Percentiles rank a stretch among this genome's conserved stretches.
Conservation (phyloP, 2,329 filamentous ascomycete species). For the Parafenestella ontariensis region DNA sequence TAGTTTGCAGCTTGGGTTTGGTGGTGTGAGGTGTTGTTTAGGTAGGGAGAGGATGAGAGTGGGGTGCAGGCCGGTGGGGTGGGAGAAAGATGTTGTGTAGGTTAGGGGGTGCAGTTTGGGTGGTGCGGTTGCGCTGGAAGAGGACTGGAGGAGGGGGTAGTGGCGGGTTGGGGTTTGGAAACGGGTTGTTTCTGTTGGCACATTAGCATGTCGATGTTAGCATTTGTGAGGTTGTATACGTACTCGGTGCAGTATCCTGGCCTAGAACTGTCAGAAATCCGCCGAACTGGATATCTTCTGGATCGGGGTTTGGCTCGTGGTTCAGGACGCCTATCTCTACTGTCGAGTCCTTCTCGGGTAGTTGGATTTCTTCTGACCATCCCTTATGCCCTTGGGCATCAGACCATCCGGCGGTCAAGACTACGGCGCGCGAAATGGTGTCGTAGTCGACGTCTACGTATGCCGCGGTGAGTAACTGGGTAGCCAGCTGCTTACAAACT, state of each 20-base stretch:
- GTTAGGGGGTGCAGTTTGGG: slow-evolving; percentile 58
- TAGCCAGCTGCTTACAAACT: slow-evolving; percentile 59
- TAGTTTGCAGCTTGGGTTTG: slow-evolving; percentile 65
- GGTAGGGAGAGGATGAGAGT: slow-evolving; percentile 75
- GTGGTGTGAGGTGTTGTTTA: slow-evolving; percentile 56
- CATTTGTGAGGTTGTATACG: slow-evolving; percentile 10
- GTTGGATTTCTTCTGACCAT: slow-evolving; percentile 57
- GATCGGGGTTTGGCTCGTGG: slow-evolving; percentile 67
- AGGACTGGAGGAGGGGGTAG: slow-evolving; percentile 56
- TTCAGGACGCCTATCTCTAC: slow-evolving; percentile 84
- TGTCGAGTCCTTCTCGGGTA: slow-evolving; percentile 54
- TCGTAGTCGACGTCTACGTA: slow-evolving; percentile 82
- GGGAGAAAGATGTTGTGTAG: slow-evolving; percentile 70
- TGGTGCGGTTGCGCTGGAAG: slow-evolving; percentile 19
- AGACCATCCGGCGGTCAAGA: slow-evolving; percentile 70
- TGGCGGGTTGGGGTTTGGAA: slow-evolving; percentile 91
- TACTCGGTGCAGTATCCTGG: slow-evolving; percentile 72
- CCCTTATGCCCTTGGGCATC: slow-evolving; percentile 28
- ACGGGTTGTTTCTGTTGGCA: slow-evolving; percentile 68
- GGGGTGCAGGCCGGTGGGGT: slow-evolving; percentile 83
- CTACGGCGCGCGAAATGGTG: slow-evolving; percentile 68
- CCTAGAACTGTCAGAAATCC: slow-evolving; percentile 82
- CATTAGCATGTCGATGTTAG: neutral
- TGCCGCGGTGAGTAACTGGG: slow-evolving; percentile 61
- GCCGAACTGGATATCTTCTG: slow-evolving; percentile 77